Base-by-base conservation (phyloP, 352 stramenopile genomes). In the Globisporangium ultimum region DNA sequence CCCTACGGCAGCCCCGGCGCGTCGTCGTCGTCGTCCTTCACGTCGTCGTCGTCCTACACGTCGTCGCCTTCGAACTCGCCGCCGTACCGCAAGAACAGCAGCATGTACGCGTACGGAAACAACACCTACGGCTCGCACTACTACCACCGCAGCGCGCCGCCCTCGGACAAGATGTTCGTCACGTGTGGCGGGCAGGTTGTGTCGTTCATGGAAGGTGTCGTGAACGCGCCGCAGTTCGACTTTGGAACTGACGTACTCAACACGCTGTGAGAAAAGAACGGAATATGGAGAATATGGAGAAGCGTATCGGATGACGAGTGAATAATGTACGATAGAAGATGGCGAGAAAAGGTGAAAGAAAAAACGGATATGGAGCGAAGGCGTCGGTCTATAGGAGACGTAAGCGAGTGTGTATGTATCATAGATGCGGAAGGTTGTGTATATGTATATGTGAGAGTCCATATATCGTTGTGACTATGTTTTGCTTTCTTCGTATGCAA, bases 201-300 rank as follows among this genome's bases (percentile, higher is more conserved):
- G 53, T 89, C 76, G 47, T 88, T 93, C 56, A 88, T 93, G 80
- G 84, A 90, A 18, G 84, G 84, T 48, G 84, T 93, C 42, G 76
- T 91, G 41, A 93, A 93, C 55, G 76, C 80, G 63, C 81, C 81
- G 15, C 65, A 72, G 36, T 72, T 80, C 48, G 81, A 88, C 52
- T 78, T 67, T 32, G 42, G 76, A 48, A 53, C 77, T 38, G 76
- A 87, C 41, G 51, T 53, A 50, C 58, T 74, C 49, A 70, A 63
- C 42, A 63, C 58, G 20, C 58, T 64, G 42, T 63, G 28, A 36
- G 28, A 6, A 5, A 28, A 63, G 50, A 49, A 15, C 8, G 2
- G 34, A n/a, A 3, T 13, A n/a, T 42, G n/a, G 17, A 18, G n/a
- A 15, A 20, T 17, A 11, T 20, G 17, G 17, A 45, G 12, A 45